A percentile compares a stretch with the other conserved stretches of the same genome.
Evolutionary conservation across 257 asterid species (phyloP).

Genomic region (Solanum neorickii): DNA sequence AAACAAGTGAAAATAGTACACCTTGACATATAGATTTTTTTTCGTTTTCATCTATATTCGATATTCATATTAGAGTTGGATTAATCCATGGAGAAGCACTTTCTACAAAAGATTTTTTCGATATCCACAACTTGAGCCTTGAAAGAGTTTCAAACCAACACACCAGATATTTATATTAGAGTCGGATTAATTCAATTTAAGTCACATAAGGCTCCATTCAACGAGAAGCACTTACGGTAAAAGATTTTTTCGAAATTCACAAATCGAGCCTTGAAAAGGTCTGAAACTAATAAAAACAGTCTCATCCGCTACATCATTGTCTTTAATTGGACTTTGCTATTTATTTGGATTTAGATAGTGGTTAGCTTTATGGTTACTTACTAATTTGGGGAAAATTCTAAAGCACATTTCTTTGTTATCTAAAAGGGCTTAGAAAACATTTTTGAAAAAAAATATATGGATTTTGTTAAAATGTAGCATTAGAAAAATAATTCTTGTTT

Average conservation of each 20-base stretch:
- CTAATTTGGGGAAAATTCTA: not conserved
- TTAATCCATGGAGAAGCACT: no score
- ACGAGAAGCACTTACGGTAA: no score
- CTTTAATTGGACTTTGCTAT: not conserved
- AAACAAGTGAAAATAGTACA: not conserved
- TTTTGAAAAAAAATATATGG: not conserved
- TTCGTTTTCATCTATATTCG: accelerated
- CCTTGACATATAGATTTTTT: not conserved
- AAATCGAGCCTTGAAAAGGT: accelerated
- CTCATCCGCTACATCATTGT: no score
- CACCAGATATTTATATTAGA: no score
- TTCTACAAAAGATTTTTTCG: no score
- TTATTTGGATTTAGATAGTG: not conserved
- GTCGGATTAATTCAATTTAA: no score
- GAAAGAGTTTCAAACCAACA: no score
- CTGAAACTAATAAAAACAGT: accelerated
- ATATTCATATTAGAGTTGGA: accelerated
- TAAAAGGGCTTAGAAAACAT: not conserved
- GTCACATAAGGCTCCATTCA: no score
- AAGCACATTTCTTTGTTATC: not conserved
- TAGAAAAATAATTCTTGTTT: not conserved
- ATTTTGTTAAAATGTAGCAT: not conserved
- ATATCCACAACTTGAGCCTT: no score
- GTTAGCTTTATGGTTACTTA: not conserved
- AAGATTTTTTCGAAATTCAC: no score